These are phyloP conservation scores for Pseudogymnoascus sp. DNA, from an alignment of 2,329 filamentous ascomycete genomes.

Conservation along the genomic window DNA sequence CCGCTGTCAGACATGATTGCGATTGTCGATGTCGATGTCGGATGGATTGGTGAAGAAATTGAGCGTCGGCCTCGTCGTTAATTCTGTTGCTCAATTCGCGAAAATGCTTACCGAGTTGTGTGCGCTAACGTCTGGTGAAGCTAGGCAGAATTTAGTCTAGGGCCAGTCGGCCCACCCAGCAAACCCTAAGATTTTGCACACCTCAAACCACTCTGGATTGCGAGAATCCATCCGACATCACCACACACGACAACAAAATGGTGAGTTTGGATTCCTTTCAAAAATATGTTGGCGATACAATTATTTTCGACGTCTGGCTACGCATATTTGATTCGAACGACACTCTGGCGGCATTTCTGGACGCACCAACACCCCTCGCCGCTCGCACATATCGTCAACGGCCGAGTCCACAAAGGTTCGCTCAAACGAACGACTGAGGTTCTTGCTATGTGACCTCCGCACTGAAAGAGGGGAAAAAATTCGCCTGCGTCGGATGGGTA, in stretches of 20 bases:
- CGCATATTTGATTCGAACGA: constrained; percentile 7
- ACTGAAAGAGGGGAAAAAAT: not conserved
- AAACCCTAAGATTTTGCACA: constrained; percentile 9
- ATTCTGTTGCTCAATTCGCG: constrained; percentile 10
- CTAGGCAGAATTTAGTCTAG: constrained; percentile 9
- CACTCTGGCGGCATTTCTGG: not conserved
- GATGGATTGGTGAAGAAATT: constrained; percentile 12
- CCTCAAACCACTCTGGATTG: constrained; percentile 8
- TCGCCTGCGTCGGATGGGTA: not conserved
- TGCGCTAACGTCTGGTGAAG: not conserved
- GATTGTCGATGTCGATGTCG: constrained; percentile 17
- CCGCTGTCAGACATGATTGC: constrained; percentile 85
- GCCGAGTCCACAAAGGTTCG: not conserved
- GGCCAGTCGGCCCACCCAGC: constrained; percentile 6
- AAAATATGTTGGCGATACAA: constrained; percentile 3
- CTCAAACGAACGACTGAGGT: constrained; percentile 3
- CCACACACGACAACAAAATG: constrained; percentile 9
- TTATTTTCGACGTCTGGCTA: constrained; percentile 6
- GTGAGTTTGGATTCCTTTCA: constrained; percentile 6
- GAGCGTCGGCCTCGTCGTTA: constrained; percentile 10
- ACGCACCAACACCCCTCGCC: constrained; percentile 5
- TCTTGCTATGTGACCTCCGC: not conserved
- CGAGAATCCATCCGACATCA: constrained; percentile 8
- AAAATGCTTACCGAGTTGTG: constrained; percentile 11
- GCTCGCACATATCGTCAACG: not conserved